A percentile compares a stretch with the other conserved stretches of the same genome.
These are phyloP conservation scores for Thalassiosira mediterranea DNA, from an alignment of 352 stramenopile species.

Conservation along the genomic window DNA sequence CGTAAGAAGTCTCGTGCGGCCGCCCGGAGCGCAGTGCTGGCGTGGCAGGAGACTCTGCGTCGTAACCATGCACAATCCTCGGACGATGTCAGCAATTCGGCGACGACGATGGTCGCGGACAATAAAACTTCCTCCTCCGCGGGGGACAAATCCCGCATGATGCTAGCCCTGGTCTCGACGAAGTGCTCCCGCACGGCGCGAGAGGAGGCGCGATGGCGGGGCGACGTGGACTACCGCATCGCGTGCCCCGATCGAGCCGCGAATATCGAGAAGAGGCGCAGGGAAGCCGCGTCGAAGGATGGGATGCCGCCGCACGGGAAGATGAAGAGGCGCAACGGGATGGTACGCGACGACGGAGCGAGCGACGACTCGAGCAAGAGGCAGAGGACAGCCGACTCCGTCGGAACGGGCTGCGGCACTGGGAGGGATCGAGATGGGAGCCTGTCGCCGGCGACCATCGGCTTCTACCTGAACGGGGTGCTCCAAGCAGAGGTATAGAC, in stretches of 20 bases:
- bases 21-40: constrained; percentile 12
- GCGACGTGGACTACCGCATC: constrained; percentile 20
- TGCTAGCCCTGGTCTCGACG: constrained; percentile 17
- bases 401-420: neutral
- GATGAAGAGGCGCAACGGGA: neutral
- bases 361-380: neutral
- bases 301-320: neutral
- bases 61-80: neutral
- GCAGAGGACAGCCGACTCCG: neutral
- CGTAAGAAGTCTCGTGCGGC: constrained; percentile 11
- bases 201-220: constrained; percentile 23
- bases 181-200: constrained; percentile 19
- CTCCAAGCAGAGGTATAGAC: too few species aligned
- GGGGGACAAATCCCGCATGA: constrained; percentile 1
- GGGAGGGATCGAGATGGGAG: neutral
- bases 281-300: too few species aligned
- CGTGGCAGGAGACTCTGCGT: constrained; percentile 17
- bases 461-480: neutral
- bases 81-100: neutral
- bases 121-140: neutral
- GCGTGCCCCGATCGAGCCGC: constrained; percentile 1
- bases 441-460: neutral
- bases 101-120: neutral
- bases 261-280: too few species aligned
- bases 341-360: too few species aligned